Base-by-base conservation (phyloP, 2,329 filamentous ascomycete species). In the Fusarium haematococcum region DNA sequence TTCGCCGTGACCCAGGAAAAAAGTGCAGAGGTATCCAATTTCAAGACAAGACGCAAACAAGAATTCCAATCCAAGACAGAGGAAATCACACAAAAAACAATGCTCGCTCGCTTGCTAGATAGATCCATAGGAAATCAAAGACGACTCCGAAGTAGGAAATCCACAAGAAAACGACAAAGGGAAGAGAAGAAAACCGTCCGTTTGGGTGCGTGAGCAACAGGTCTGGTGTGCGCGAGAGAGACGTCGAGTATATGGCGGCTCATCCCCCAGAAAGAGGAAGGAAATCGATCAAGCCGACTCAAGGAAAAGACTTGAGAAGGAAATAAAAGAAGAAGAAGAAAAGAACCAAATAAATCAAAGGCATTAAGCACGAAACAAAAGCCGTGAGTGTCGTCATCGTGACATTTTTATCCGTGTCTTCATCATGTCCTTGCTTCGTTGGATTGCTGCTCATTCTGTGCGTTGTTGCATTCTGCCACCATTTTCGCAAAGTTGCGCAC, bases 401-500 rank as follows among this genome's bases (percentile, higher is more conserved):
- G 76, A 79, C 75, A 79, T 74, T 80, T 77, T 79, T 79, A 77
- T 80, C 77, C 80, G 74, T 84, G 45, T 73, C 71, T 77, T 79
- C 72, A 71, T 82, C 80, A 85, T 81, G 81, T 83, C 77, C 81
- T 83, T 71, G 83, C 76, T 76, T 86, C 83, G 79, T 84, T 82
- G 82, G 83, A 82, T 82, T 83, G 82, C 78, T 84, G 83, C 77
- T 84, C 83, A 74, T 82, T 81, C 78, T 84, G 82, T 67, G 83
- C 81, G 75, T 84, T 86, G 83, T 88, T 92, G 84, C 89, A 92
- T 80, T 97, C 93, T 74, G 93, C 91, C 78, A 98, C 93, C 90
- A 97, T 95, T 84, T 94, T 94, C 79, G 94, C 94, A 86, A 98
- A 98, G 82, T 96, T 95, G 77, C 92, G 91, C 63, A 99, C 95